Base-by-base conservation (phyloP, 352 stramenopile genomes). In the Globisporangium carolinianum region DNA sequence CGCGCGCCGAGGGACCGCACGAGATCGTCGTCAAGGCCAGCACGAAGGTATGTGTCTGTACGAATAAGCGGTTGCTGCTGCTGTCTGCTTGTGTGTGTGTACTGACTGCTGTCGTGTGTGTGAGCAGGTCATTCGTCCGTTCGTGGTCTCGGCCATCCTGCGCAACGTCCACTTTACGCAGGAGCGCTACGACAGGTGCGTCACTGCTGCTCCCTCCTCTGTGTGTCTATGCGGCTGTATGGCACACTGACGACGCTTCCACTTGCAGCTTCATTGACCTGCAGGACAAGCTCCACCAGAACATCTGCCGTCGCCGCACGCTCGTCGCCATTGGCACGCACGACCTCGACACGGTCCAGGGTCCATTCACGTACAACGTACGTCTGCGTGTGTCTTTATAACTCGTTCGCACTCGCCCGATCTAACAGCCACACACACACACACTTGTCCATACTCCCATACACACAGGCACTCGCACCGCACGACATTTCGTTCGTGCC, bases 251-350 rank as follows among this genome's bases (percentile, higher is more conserved):
- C 42, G 35, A 55, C 50, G 47, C 17, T 6, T 12, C 4, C 18
- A 5, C 6, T 53, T 7, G 15, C 43, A 94, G 94, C 72, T 99
- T 99, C 83, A 99, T 99, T 57, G 97, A 99, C 63, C 83, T 99
- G 64, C 97, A 99, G 82, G 98, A 99, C 83, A 98, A 99, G 79
- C 83, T 99, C 52, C 98, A 99, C 75, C 94, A 98, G 57, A 99
- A 99, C 80, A 97, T 99, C 54, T 99, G 98, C 81, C 94, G 98
- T 64, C 91, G 96, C 57, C 93, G 98, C 52, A 99, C 96, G n/a
- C 87, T 99, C 15, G 98, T 99, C 36, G 97, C 98, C 38, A 99
- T 99, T 73, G 98, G 98, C 55, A 99, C 98, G 49, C 98, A 99
- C 78, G 97, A 99, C 75, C 79, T 99, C 52, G 95, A 98, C 83